Evolutionary conservation across 2,329 filamentous ascomycete genomes (phyloP).

Genomic region (Amauroascus niger): DNA sequence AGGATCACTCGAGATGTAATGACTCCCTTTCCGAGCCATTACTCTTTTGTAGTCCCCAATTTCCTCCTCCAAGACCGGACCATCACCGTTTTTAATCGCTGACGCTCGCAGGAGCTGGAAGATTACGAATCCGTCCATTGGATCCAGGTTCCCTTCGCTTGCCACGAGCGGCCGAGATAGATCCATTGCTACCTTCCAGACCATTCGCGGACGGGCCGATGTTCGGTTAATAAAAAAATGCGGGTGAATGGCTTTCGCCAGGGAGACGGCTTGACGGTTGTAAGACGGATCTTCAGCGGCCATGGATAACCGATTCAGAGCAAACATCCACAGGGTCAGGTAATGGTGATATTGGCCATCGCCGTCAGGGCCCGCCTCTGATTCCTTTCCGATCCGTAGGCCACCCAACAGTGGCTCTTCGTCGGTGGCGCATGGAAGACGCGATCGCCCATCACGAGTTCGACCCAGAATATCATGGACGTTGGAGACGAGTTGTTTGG

Average conservation of each 20-base stretch:
- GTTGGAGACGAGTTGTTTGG: slow-evolving; percentile 40
- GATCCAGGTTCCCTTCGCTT: slow-evolving; percentile 48
- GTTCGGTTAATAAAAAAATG: slow-evolving; percentile 40
- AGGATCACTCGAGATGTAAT: slow-evolving; percentile 41
- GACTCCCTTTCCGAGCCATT: slow-evolving; percentile 38
- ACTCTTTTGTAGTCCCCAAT: slow-evolving; percentile 46
- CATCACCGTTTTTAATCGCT: slow-evolving; percentile 26
- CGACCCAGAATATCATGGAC: slow-evolving; percentile 47
- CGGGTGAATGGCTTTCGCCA: slow-evolving; percentile 46
- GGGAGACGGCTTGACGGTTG: slow-evolving; percentile 44
- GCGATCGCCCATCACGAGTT: slow-evolving; percentile 41
- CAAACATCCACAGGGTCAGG: slow-evolving; percentile 54
- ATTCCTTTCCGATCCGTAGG: slow-evolving; percentile 48
- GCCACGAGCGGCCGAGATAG: slow-evolving; percentile 40
- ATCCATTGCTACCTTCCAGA: slow-evolving; percentile 50
- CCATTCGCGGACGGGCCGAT: slow-evolving; percentile 35
- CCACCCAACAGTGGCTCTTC: slow-evolving; percentile 46
- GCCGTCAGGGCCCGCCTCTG: slow-evolving; percentile 41
- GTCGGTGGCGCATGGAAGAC: slow-evolving; percentile 45
- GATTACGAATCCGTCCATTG: slow-evolving; percentile 46
- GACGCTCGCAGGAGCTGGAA: slow-evolving; percentile 42
- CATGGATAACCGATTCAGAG: slow-evolving; percentile 45
- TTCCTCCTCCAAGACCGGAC: slow-evolving; percentile 37
- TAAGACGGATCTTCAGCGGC: slow-evolving; percentile 41
- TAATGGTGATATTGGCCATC: slow-evolving; percentile 57